These are phyloP conservation scores for Parascedosporium putredinis DNA, from an alignment of 2,329 filamentous ascomycete genomes.

Conservation along the genomic window DNA sequence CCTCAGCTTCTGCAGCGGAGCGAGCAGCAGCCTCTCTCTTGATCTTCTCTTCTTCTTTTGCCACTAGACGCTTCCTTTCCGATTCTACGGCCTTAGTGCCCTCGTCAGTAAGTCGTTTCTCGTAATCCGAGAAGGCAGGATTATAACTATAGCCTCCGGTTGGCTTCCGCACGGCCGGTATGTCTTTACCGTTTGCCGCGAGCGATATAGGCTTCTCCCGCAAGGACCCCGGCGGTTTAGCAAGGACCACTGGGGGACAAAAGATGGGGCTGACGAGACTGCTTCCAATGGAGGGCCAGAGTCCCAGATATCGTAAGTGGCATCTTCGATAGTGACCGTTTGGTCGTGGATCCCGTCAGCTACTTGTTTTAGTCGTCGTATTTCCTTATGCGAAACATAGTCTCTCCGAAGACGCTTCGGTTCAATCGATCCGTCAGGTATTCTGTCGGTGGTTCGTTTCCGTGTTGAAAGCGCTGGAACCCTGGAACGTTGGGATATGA, in stretches of 20 bases:
- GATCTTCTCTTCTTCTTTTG: slow-evolving; percentile 55
- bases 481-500: slow-evolving; percentile 73
- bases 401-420: slow-evolving; percentile 67
- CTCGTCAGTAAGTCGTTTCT: slow-evolving; percentile 61
- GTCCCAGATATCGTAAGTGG: slow-evolving; percentile 72
- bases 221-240: slow-evolving; percentile 61
- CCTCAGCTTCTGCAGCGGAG: slow-evolving; percentile 65
- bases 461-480: slow-evolving; percentile 68
- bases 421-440: slow-evolving; percentile 62
- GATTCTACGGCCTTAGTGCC: slow-evolving; percentile 69
- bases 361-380: slow-evolving; percentile 64
- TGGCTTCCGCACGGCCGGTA: slow-evolving; percentile 71
- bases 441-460: slow-evolving; percentile 63
- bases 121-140: slow-evolving; percentile 77
- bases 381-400: slow-evolving; percentile 78
- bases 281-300: slow-evolving; percentile 23
- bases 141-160: slow-evolving; percentile 86
- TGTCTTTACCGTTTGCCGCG: slow-evolving; percentile 66
- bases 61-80: slow-evolving; percentile 63
- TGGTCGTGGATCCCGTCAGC: slow-evolving; percentile 61
- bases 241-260: slow-evolving; percentile 56
- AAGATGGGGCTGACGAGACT: slow-evolving; percentile 27
- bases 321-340: slow-evolving; percentile 46
- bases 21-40: slow-evolving; percentile 56
- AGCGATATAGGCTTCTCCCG: slow-evolving; percentile 71